Evolutionary conservation across 345 rosid species (phyloP).

Genomic region (Jatropha curcas): DNA sequence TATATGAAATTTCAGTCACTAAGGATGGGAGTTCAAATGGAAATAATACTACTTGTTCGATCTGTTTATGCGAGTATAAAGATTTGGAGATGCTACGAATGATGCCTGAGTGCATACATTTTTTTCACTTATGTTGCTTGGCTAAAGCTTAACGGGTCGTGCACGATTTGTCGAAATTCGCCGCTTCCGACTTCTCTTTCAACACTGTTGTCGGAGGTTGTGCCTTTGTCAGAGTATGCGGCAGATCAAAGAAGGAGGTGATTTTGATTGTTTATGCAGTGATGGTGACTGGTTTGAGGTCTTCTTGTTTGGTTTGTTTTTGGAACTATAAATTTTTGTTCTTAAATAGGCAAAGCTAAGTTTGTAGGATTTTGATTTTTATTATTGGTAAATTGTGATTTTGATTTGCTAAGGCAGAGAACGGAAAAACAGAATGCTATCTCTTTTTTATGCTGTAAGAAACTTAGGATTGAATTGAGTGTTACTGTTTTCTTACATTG

Average conservation of each 20-base stretch:
- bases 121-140: conserved; percentile 79
- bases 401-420: not conserved
- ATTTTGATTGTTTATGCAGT: conserved; percentile 17
- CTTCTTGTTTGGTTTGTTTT: conserved; percentile 1
- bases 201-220: conserved; percentile 92
- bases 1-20: conserved; percentile 74
- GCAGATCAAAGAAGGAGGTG: conserved; percentile 78
- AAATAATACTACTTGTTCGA: conserved; percentile 62
- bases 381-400: not conserved
- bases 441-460: conserved; percentile 3
- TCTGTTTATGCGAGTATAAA: conserved; percentile 87
- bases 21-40: conserved; percentile 32
- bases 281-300: not conserved
- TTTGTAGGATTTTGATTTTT: not conserved
- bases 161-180: conserved; percentile 97
- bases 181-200: conserved; percentile 97
- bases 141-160: conserved; percentile 96
- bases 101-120: conserved; percentile 98
- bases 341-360: not conserved
- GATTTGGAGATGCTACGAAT: conserved; percentile 92
- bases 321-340: conserved; percentile 24
- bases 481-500: conserved; percentile 13
- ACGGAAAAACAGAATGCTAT: not conserved
- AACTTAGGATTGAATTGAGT: not conserved
- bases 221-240: conserved; percentile 86